Conservation (phyloP, 1,139 yeast species). For the Yarrowia galli region DNA sequence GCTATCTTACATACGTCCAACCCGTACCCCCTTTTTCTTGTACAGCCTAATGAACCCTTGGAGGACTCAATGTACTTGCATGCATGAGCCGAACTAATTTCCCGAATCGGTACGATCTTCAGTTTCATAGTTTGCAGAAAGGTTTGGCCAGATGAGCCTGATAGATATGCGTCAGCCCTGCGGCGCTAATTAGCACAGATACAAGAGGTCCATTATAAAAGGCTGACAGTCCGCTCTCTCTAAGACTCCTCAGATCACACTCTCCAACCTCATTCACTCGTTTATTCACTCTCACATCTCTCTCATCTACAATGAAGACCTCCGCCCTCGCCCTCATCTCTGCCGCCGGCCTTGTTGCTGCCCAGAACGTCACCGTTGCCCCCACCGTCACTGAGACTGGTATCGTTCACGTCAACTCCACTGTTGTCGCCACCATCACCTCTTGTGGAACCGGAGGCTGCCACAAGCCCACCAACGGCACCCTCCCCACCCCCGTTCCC, state of each 20-base stretch:
- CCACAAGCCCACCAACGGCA: conserved; percentile 34
- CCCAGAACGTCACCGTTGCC: conserved; percentile 29
- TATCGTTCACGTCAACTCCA: conserved; percentile 24
- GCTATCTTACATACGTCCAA: conserved; percentile 12
- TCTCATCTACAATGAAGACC: conserved; percentile 16
- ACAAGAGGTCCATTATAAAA: conserved; percentile 1
- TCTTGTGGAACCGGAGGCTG: conserved; percentile 33
- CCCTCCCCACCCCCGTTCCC: conserved; percentile 27
- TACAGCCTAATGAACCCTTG: conserved; percentile 16
- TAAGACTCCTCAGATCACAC: conserved; percentile 5
- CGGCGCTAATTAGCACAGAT: conserved; percentile 18
- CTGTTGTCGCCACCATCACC: conserved; percentile 35
- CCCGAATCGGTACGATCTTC: conserved; percentile 22
- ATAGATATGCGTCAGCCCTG: conserved; percentile 32
- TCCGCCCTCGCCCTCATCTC: conserved; percentile 18
- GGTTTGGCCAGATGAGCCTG: conserved; percentile 1
- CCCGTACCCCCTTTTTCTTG: conserved; percentile 16
- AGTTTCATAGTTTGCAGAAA: conserved; percentile 28
- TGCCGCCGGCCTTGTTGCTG: conserved; percentile 34
- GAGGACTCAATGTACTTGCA: neutral
- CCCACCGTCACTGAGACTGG: conserved; percentile 27
- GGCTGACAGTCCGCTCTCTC: neutral
- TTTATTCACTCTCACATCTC: conserved; percentile 7
- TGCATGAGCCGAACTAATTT: conserved; percentile 20
- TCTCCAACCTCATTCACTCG: conserved; percentile 20